Conservation (phyloP, 805 yeast genomes). For the Ogataea parapolymorpha region DNA sequence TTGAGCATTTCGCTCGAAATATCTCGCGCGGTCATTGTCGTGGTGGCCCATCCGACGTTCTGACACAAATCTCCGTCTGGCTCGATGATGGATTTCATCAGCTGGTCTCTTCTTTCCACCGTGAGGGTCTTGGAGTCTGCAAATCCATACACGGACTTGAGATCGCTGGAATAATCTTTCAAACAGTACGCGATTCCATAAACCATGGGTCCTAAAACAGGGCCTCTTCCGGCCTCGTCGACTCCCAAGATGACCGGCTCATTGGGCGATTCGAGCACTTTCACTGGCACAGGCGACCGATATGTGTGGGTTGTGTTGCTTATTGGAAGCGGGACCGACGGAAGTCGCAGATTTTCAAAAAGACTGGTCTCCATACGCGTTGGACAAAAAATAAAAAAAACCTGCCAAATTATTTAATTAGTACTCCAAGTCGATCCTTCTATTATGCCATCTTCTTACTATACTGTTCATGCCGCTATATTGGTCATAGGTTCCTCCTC, state of each 20-base stretch:
- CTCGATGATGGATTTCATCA: conserved; percentile 51
- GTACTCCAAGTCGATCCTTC: neutral
- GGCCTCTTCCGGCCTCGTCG: conserved; percentile 99
- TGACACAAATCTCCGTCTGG: conserved; percentile 45
- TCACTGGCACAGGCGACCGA: conserved; percentile 47
- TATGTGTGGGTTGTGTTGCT: conserved; percentile 45
- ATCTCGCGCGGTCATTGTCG: conserved; percentile 81
- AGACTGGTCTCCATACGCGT: conserved; percentile 11
- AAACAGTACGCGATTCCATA: conserved; percentile 84
- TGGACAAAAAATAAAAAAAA: neutral
- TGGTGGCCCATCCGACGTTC: conserved; percentile 84
- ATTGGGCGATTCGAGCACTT: conserved; percentile 30
- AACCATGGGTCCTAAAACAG: conserved; percentile 97
- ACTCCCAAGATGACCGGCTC: conserved; percentile 71
- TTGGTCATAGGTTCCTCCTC: conserved; percentile 45
- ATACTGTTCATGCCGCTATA: conserved; percentile 17
- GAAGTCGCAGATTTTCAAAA: conserved; percentile 16
- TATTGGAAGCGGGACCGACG: conserved; percentile 32
- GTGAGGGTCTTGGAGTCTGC: conserved; percentile 90
- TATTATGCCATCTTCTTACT: neutral
- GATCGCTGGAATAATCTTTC: conserved; percentile 44
- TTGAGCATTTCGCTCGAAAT: conserved; percentile 86
- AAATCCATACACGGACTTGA: conserved; percentile 63
- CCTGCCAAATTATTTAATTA: neutral
- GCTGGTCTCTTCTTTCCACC: conserved; percentile 60